Conservation (phyloP, 345 rosid species). For the Eucalyptus curtisii region DNA sequence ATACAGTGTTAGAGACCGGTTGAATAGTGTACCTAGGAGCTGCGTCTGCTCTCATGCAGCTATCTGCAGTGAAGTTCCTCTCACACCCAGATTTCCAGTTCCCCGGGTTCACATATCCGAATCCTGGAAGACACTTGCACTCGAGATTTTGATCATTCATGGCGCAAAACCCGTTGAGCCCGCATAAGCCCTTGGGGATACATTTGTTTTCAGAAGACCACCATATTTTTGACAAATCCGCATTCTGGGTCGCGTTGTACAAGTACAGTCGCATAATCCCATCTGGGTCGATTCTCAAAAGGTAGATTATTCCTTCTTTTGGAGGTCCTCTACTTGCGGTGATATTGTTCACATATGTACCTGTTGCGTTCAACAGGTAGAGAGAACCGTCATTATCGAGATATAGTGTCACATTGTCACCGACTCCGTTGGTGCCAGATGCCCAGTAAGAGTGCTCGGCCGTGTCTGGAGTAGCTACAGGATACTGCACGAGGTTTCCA, state of each 20-base stretch:
- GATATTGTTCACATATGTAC: neutral
- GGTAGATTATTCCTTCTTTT: neutral
- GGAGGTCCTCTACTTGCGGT: neutral
- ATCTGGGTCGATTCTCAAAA: neutral
- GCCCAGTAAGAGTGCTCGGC: neutral
- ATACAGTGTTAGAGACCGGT: neutral
- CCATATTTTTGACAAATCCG: neutral
- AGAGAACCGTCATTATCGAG: conserved; percentile 2
- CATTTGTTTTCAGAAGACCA: neutral
- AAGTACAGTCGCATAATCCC: conserved; percentile 5
- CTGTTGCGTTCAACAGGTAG: neutral
- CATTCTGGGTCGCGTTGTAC: neutral
- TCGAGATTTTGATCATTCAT: neutral
- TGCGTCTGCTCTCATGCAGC: neutral
- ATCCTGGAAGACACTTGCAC: conserved; percentile 2
- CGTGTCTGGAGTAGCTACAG: neutral
- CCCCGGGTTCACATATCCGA: neutral
- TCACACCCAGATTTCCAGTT: conserved; percentile 4
- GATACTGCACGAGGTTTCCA: conserved; percentile 21
- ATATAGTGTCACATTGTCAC: neutral
- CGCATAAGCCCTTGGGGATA: neutral
- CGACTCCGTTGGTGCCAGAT: neutral
- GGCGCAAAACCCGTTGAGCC: neutral
- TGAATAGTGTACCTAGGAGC: neutral
- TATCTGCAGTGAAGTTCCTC: neutral